Base-by-base conservation (phyloP, 1,284 basidiomycete species). In the Salmacisia buchloeana region DNA sequence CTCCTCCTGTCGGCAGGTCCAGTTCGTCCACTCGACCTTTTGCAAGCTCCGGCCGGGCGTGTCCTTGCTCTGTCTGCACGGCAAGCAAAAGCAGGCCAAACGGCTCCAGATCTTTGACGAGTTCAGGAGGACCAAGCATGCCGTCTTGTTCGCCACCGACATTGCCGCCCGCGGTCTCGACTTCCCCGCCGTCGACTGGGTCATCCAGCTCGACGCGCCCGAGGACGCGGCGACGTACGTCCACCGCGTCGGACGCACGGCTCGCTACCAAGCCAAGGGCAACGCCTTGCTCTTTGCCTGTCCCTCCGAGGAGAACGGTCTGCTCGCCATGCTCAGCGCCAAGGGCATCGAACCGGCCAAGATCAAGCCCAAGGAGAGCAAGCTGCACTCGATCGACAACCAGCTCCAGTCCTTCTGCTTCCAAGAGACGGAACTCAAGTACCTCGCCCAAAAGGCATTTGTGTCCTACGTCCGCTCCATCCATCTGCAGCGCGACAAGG, bases 161-260 rank as follows among this genome's bases (percentile, higher is more conserved):
- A 90, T 98, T 70, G 94, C 96, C 29, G 93, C 94, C 2, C 87
- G 96, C 63, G 94, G 94, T 13, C 84, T 99, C 64, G 96, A 99
- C 81, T 98, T 99, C 80, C 94, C 96, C 2, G 86, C 90, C 0
- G 89, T 99, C 29, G 92, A 97, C 80, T 98, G 96, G 94, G 94
- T 99, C 12, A 81, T 98, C 36, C 96, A 99, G 80, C 83, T 94
- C n/a, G 94, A 99, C 80, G 92, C 90, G 27, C 94, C 94, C 0
- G 94, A 98, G 81, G 94, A 97, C 76, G 91, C 89, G n/a, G 94
- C 96, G 66, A 97, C 92, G 12, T 98, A 99, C 80, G 92, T 98
- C 56, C 94, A 99, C 80, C 88, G 94, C 27, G 94, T 98, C 1
- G 94, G 94, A 1, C 85, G 94, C 60, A 99, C 94, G 9, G 96